Conservation (phyloP, 192 early-diverging fungal genomes). For the Backusella mclennaniae region DNA sequence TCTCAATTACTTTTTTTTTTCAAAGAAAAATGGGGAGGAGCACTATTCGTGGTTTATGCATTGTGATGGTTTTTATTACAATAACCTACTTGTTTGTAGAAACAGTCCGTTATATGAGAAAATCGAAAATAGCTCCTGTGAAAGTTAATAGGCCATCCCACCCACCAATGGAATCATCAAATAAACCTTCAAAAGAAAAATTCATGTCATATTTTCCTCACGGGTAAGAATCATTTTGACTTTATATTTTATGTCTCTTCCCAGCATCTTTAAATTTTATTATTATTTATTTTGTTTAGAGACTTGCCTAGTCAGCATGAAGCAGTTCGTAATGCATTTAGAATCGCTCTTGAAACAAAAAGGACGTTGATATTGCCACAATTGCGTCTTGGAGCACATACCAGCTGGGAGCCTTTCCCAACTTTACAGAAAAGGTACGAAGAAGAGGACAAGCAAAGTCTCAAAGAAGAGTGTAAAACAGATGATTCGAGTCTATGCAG, state of each 20-base stretch:
- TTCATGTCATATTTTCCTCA: conserved; percentile 27
- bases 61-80: neutral
- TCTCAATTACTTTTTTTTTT: neutral
- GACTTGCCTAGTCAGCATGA: conserved; percentile 24
- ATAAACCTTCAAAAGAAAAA: conserved; percentile 6
- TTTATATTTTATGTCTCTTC: neutral
- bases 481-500: neutral
- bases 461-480: neutral
- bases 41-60: neutral
- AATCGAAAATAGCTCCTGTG: neutral
- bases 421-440: conserved; percentile 3
- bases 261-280: neutral
- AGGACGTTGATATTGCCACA: conserved; percentile 21
- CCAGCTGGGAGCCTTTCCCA: conserved; percentile 17
- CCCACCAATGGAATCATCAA: neutral
- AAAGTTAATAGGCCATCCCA: neutral
- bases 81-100: neutral
- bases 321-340: conserved; percentile 30
- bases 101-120: neutral
- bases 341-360: conserved; percentile 19
- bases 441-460: neutral
- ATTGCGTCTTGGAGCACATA: conserved; percentile 5
- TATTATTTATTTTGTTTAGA: conserved; percentile 10
- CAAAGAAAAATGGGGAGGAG: neutral
- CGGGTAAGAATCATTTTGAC: neutral